phyloP scores from a whole-genome alignment of 306 rosid species.

The Castanea mollissima region DNA sequence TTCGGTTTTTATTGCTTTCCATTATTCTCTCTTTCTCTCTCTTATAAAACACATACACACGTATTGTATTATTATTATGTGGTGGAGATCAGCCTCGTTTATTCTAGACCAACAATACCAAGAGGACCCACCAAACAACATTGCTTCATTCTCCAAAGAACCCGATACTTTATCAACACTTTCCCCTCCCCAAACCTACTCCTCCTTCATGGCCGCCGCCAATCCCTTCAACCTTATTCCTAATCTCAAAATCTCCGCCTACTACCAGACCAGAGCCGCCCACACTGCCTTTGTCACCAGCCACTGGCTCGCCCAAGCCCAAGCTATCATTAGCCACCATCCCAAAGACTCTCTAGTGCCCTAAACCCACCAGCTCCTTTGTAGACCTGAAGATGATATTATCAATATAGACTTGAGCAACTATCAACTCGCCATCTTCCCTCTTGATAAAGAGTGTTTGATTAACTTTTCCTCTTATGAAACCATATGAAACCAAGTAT shows the following conservation, averaged over 20 bases:
- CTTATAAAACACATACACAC: background rate
- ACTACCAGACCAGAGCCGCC: slow-evolving; percentile 66
- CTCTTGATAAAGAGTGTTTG: too few species aligned
- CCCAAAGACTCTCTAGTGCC: slow-evolving; percentile 16
- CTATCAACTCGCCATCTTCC: too few species aligned
- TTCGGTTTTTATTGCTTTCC: background rate
- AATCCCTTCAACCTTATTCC: slow-evolving; percentile 36
- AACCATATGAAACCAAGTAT: too few species aligned
- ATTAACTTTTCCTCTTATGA: too few species aligned
- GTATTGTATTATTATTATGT: slow-evolving; percentile 29
- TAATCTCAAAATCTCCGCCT: slow-evolving; percentile 52
- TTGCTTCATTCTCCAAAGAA: slow-evolving; percentile 12
- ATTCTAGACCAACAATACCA: slow-evolving; percentile 42
- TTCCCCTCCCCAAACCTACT: slow-evolving; percentile 30
- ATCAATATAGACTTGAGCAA: too few species aligned
- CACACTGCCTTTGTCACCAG: slow-evolving; percentile 78
- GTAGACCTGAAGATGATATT: too few species aligned
- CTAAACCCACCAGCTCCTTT: slow-evolving; percentile 9
- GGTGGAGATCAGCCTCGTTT: slow-evolving; percentile 88
- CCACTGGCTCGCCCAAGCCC: slow-evolving; percentile 90
- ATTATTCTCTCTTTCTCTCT: background rate
- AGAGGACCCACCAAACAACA: slow-evolving; percentile 19
- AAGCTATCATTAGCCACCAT: slow-evolving; percentile 55
- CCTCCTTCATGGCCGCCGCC: slow-evolving; percentile 33
- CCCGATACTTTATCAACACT: slow-evolving; percentile 23